phyloP scores from a whole-genome alignment of 2,329 filamentous ascomycete genomes.

The Paecilomyces sp. region DNA sequence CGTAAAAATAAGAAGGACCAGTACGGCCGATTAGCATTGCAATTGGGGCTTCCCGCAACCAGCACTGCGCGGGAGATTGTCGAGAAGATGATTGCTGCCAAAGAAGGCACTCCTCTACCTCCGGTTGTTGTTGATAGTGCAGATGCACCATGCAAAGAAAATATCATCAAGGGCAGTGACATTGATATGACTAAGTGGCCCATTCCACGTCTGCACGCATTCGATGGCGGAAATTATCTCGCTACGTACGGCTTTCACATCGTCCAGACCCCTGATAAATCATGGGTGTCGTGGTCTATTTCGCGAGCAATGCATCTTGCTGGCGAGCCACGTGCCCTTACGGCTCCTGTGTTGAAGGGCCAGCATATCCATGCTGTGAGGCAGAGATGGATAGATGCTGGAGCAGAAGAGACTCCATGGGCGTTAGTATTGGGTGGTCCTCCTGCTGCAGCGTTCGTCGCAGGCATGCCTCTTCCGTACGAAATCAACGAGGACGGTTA shows the following conservation, averaged over 20 bases:
- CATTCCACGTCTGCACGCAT: slow-evolving; percentile 6
- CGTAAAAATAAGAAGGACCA: neutral
- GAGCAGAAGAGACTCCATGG: slow-evolving; percentile 12
- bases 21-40: slow-evolving; percentile 10
- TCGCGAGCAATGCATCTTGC: slow-evolving; percentile 11
- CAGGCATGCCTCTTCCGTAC: slow-evolving; percentile 9
- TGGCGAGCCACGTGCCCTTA: slow-evolving; percentile 7
- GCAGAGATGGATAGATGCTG: slow-evolving; percentile 13
- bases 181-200: slow-evolving; percentile 3
- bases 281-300: slow-evolving; percentile 15
- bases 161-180: slow-evolving; percentile 10
- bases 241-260: slow-evolving; percentile 13
- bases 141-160: slow-evolving; percentile 10
- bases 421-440: slow-evolving; percentile 13
- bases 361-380: slow-evolving; percentile 14
- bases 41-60: slow-evolving; percentile 7
- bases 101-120: slow-evolving; percentile 6
- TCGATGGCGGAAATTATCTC: slow-evolving; percentile 12
- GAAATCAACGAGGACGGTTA: slow-evolving; percentile 8
- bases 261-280: slow-evolving; percentile 12
- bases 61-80: slow-evolving; percentile 10
- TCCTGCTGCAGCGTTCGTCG: slow-evolving; percentile 11
- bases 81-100: slow-evolving; percentile 7
- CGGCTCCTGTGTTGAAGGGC: slow-evolving; percentile 11
- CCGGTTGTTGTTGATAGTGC: slow-evolving; percentile 6